Evolutionary conservation across 2,329 filamentous ascomycete species (phyloP).

Genomic region (Periconia sp.): DNA sequence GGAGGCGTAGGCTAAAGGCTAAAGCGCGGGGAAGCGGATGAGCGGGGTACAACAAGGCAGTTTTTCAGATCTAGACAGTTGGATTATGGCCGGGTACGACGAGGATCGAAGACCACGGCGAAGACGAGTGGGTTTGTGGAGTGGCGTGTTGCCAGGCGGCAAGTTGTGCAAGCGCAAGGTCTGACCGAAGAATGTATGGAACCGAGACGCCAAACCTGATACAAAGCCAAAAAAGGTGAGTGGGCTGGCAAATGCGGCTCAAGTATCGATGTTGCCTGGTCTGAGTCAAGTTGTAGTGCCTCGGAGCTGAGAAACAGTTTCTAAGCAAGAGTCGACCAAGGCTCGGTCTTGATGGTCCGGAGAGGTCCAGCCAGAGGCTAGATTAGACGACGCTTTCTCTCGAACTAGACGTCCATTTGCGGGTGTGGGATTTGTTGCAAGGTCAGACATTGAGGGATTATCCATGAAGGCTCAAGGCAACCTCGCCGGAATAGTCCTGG

Average conservation of each 20-base stretch:
- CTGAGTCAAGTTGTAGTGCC: no score
- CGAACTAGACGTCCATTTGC: not conserved
- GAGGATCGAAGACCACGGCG: not conserved
- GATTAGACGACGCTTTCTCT: no score
- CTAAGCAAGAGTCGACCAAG: no score
- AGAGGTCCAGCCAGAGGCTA: no score
- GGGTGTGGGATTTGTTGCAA: not conserved
- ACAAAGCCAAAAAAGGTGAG: not conserved
- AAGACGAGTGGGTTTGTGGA: not conserved
- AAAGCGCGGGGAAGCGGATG: slow-evolving; percentile 3
- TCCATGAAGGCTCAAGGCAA: slow-evolving; percentile 1
- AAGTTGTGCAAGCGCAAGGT: not conserved
- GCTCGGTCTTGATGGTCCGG: no score
- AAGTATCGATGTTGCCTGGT: not conserved
- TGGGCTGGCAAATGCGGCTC: not conserved
- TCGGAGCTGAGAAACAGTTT: no score
- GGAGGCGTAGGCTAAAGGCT: not conserved
- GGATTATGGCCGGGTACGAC: not conserved
- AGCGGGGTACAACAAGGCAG: slow-evolving; percentile 3
- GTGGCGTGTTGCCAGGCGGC: not conserved
- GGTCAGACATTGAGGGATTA: slow-evolving; percentile 1
- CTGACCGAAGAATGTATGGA: not conserved
- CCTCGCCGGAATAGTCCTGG: slow-evolving; percentile 3
- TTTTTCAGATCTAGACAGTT: slow-evolving; percentile 7
- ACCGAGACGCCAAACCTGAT: not conserved